Base-by-base conservation (phyloP, 2,329 filamentous ascomycete species). In the Neobulgaria alba region DNA sequence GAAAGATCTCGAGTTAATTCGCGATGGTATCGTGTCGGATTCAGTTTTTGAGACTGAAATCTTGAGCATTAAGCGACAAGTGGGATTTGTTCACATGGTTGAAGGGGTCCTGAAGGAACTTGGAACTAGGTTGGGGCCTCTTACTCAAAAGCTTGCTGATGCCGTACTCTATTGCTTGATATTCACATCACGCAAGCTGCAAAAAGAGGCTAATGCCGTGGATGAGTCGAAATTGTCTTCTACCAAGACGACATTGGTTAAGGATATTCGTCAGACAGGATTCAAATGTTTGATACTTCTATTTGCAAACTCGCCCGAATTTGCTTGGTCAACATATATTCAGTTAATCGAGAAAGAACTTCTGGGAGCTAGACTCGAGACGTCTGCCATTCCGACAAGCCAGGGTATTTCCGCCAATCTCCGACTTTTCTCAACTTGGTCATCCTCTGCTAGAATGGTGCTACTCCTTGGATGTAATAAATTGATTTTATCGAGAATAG, bases 31-130 rank as follows among this genome's bases (percentile, higher is more conserved):
- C 18, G 15, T 58, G 15, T 41, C 48, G 16, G 43, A 53, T 2
- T 67, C 75, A 36, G 58, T 69, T 1, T 73, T 88, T 36, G 60
- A 68, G 1, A 63, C 70, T 19, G 75, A 85, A 33, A 47, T 82
- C 10, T 64, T 89, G 18, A 73, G 76, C 12, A 64, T 74, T 9
- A 77, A 89, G 54, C 92, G 89, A 61, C 90, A 95, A 61, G 75
- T 92, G 43, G 92, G 93, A 67, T 78, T 95, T 58, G 67, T 95
- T 38, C 94, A 93, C 58, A 92, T 96, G 86, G 72, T 92, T 36
- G 81, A 88, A 45, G 79, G 90, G 9, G 77, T 96, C 59, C 78
- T 96, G 45, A 82, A 83, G 42, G 87, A 92, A 39, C 73, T 96
- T 26, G 87, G 89, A 39, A 77, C 74, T 4, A 81, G 80, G 39